Conservation (phyloP, 1,139 yeast genomes). For the Geotrichum citri-aurantii region DNA sequence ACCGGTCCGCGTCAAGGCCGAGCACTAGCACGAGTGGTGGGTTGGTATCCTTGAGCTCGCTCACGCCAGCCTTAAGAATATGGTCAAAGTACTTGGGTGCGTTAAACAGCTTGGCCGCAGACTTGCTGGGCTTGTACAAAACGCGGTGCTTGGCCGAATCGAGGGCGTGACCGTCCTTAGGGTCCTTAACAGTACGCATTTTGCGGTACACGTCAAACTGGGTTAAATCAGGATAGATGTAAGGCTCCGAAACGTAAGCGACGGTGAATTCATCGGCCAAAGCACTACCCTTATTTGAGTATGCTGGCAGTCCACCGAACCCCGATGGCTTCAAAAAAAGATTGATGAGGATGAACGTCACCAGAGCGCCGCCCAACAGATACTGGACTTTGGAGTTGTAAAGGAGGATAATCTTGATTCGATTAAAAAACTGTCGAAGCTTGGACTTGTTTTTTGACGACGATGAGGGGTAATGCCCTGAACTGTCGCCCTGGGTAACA, state of each 20-base stretch:
- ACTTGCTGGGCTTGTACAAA: constrained; percentile 20
- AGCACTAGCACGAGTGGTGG: constrained; percentile 27
- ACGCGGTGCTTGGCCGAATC: constrained; percentile 26
- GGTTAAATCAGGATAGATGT: constrained; percentile 28
- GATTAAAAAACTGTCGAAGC: neutral
- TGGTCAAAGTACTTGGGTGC: constrained; percentile 5
- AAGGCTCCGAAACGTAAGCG: constrained; percentile 22
- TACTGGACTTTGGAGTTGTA: constrained; percentile 14
- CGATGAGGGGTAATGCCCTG: neutral
- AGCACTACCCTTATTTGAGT: constrained; percentile 15
- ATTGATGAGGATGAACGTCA: neutral
- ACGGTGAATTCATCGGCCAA: constrained; percentile 26
- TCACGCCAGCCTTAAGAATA: neutral
- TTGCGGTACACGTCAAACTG: constrained; percentile 30
- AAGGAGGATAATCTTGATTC: constrained; percentile 4
- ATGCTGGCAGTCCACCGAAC: neutral
- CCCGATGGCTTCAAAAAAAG: neutral
- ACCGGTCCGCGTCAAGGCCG: constrained; percentile 28
- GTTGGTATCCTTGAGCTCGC: constrained; percentile 11
- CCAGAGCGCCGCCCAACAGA: constrained; percentile 7
- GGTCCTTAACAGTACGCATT: constrained; percentile 26
- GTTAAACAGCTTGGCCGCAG: constrained; percentile 7
- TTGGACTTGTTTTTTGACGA: neutral
- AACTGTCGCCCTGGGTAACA: constrained; percentile 18
- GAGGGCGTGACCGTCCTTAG: constrained; percentile 26